Conservation (phyloP, 2,329 filamentous ascomycete species). For the Incumbomyces lentus region DNA sequence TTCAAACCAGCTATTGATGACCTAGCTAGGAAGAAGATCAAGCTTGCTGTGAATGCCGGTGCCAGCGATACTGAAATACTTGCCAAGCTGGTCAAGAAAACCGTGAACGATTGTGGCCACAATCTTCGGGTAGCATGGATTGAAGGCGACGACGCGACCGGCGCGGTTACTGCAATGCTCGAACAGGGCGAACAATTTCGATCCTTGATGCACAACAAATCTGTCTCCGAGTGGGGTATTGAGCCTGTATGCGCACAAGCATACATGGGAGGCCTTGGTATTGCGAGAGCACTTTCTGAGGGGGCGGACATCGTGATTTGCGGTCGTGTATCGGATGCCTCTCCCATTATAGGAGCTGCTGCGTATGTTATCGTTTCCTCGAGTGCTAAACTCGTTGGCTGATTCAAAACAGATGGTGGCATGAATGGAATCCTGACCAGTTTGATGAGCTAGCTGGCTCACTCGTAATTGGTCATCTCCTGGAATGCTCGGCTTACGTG, state of each 20-base stretch:
- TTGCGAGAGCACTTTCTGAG: constrained; percentile 25
- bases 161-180: constrained; percentile 20
- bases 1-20: constrained; percentile 30
- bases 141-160: constrained; percentile 32
- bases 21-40: constrained; percentile 28
- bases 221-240: constrained; percentile 18
- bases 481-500: constrained; percentile 20
- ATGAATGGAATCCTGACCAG: constrained; percentile 23
- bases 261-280: constrained; percentile 24
- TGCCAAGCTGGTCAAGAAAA: constrained; percentile 17
- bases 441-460: constrained; percentile 24
- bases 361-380: constrained; percentile 10
- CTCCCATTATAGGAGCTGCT: constrained; percentile 24
- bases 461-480: constrained; percentile 22
- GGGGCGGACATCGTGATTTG: constrained; percentile 36
- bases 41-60: constrained; percentile 33
- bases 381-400: background rate
- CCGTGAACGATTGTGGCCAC: constrained; percentile 24
- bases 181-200: constrained; percentile 24
- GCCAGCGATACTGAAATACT: constrained; percentile 28
- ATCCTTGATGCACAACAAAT: constrained; percentile 7
- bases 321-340: constrained; percentile 31
- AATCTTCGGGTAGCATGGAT: constrained; percentile 30
- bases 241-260: constrained; percentile 19
- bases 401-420: constrained; percentile 19